phyloP scores from a whole-genome alignment of 148 eudicot genomes.

The Vaccinium corymbosum region DNA sequence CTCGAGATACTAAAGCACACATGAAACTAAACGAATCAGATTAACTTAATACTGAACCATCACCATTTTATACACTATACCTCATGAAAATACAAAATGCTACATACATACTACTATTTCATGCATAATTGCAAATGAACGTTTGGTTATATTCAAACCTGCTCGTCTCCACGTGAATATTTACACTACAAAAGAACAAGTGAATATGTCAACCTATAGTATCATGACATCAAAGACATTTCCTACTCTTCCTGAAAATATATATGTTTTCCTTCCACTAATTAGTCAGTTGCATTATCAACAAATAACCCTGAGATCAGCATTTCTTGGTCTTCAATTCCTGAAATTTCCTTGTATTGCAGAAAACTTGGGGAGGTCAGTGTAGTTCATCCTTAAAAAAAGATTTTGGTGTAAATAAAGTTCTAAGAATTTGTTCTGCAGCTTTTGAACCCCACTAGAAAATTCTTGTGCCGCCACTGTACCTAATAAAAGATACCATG shows the following conservation, averaged over 20 bases:
- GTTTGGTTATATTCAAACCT: neutral
- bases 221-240: neutral
- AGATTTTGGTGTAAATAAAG: neutral
- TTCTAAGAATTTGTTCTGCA: neutral
- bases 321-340: neutral
- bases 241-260: neutral
- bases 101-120: neutral
- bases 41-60: neutral
- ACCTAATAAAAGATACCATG: neutral
- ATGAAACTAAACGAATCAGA: neutral
- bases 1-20: neutral
- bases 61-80: neutral
- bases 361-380: neutral
- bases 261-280: neutral
- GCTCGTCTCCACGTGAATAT: neutral
- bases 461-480: too few relatives aligned
- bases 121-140: neutral
- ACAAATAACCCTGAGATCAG: neutral
- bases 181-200: neutral
- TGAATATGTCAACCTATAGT: neutral
- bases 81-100: neutral
- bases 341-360: neutral
- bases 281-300: neutral
- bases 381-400: neutral
- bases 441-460: too few relatives aligned